Evolutionary conservation across 768 basidiomycete genomes (phyloP).

Genomic region (Tricholoma bakamatsutake): DNA sequence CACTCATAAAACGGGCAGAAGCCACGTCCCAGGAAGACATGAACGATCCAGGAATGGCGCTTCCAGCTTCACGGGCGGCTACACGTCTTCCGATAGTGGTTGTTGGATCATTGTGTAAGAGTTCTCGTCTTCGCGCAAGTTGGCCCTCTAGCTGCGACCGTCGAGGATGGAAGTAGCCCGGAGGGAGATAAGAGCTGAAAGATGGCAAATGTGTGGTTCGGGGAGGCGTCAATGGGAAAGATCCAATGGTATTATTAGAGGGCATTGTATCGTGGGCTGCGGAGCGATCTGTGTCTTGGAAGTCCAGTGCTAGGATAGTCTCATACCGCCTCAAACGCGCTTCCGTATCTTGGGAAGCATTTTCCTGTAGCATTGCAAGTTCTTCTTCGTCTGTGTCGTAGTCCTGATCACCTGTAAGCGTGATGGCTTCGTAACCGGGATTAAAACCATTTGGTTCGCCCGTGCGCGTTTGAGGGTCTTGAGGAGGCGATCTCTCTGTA

Average conservation of each 20-base stretch:
- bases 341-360: not conserved
- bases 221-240: not conserved
- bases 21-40: conserved; percentile 8
- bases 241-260: not conserved
- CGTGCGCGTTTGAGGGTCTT: conserved; percentile 2
- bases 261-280: not conserved
- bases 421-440: conserved; percentile 34
- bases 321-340: conserved; percentile 1
- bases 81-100: conserved; percentile 36
- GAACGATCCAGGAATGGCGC: conserved; percentile 8
- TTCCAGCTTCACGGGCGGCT: conserved; percentile 32
- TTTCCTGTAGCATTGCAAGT: not conserved
- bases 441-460: conserved; percentile 25
- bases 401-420: conserved; percentile 21
- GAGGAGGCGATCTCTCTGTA: conserved; percentile 28
- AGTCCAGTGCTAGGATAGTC: not conserved
- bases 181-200: not conserved
- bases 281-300: not conserved
- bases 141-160: conserved; percentile 23
- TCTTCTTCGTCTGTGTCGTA: conserved; percentile 3
- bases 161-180: conserved; percentile 11
- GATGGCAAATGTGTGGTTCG: not conserved
- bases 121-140: conserved; percentile 18
- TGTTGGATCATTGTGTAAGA: conserved; percentile 26
- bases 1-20: conserved; percentile 8